Conservation (phyloP, 2,329 filamentous ascomycete species). For the Clarireedia homoeocarpa region DNA sequence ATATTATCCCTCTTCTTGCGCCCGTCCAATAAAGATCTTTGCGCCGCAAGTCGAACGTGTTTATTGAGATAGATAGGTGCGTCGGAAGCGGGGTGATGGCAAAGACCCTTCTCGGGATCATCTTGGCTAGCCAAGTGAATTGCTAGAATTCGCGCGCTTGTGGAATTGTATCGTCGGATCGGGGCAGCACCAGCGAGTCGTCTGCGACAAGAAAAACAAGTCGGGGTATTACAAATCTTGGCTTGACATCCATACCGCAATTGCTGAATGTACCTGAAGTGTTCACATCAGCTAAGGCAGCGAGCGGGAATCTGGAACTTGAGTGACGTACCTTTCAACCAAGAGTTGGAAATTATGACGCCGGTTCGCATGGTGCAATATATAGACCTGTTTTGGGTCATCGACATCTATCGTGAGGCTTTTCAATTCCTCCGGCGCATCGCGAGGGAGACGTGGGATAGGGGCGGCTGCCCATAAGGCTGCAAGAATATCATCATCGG, state of each 20-base stretch:
- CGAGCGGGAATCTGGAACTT: neutral
- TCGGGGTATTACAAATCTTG: constrained; percentile 61
- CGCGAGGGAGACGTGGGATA: constrained; percentile 50
- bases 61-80: constrained; percentile 3
- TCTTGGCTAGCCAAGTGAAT: constrained; percentile 74
- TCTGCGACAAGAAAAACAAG: constrained; percentile 73
- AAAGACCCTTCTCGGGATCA: constrained; percentile 64
- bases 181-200: constrained; percentile 59
- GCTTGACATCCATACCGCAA: constrained; percentile 74
- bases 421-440: constrained; percentile 51
- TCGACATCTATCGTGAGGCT: constrained; percentile 50
- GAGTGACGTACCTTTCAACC: constrained; percentile 46
- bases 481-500: constrained; percentile 35
- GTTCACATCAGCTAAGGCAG: constrained; percentile 7
- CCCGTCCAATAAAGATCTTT: neutral
- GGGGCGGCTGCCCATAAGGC: constrained; percentile 55
- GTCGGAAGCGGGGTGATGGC: constrained; percentile 33
- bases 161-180: constrained; percentile 68
- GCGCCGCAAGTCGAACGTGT: neutral
- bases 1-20: constrained; percentile 1
- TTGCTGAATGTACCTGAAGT: constrained; percentile 66
- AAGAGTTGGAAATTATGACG: constrained; percentile 58
- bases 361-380: constrained; percentile 51
- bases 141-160: constrained; percentile 75
- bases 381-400: constrained; percentile 53